Evolutionary conservation across 306 rosid genomes (phyloP), one percentile per base, ranked within the genome.

Genomic region (Psophocarpus tetragonolobus): DNA sequence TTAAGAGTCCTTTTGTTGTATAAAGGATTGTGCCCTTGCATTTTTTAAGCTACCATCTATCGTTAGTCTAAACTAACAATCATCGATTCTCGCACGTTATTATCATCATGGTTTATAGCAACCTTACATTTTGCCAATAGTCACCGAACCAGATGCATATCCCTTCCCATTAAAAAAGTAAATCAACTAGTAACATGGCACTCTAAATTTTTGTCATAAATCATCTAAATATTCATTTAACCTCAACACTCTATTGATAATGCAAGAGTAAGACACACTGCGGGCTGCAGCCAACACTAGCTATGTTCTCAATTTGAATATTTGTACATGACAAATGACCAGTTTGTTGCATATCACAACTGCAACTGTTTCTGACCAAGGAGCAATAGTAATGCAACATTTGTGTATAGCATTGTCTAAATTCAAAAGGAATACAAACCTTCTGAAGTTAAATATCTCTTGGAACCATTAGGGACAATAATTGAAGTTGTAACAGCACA

Each of bases 401-500:
- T 35, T 26, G 26, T 20, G 48, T 76, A 80, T 53, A 60, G 36
- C 68, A 54, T 56, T 13, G 78, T 20, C 56, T 35, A 24, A 13
- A 48, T 68, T 38, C 13, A 41, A 26, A 48, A 26, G 5, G 26
- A n/a, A 74, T 57, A 74, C 32, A 42, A 48, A n/a, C 58, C 13
- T 58, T 56, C 36, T 32, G 63, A 42, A 62, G 12, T 13, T 50
- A 75, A 39, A 56, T 69, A 42, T 79, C 39, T 38, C 38, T 67
- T 26, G 57, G 20, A 84, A 82, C 64, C 35, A 50, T 61, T 63
- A 27, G 53, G 8, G 12, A 41, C 45, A 60, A 75, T 39, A 11
- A 53, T 39, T 24, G 23, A 53, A 32, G 77, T 63, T 38, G 64
- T n/a, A 56, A 76, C 35, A 68, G n/a, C 60, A 75, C 35, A 44